Evolutionary conservation across 2,329 filamentous ascomycete genomes (phyloP).

Genomic region (Trichophyton equinum): DNA sequence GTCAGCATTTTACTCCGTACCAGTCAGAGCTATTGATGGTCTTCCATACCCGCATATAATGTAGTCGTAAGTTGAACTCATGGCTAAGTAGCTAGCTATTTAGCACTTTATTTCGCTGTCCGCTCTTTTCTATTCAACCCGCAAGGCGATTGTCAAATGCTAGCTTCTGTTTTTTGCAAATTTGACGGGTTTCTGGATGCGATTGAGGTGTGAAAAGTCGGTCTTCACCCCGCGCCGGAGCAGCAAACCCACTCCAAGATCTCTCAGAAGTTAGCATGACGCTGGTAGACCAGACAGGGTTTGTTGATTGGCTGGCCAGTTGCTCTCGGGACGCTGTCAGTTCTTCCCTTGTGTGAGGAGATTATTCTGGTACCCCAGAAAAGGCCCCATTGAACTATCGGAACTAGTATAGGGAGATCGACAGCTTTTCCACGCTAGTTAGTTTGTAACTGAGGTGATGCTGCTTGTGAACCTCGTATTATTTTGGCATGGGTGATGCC

Average conservation of each 20-base stretch:
- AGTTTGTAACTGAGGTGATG: not conserved
- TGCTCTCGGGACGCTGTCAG: not conserved
- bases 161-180: not conserved
- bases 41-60: constrained; percentile 17
- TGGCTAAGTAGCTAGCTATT: not conserved
- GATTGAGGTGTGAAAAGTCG: not conserved
- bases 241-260: not conserved
- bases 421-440: not conserved
- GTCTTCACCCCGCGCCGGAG: not conserved
- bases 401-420: not conserved
- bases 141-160: not conserved
- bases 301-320: not conserved
- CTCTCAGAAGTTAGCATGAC: not conserved
- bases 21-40: not conserved
- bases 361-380: not conserved
- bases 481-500: not conserved
- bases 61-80: constrained; percentile 14
- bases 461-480: not conserved
- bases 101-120: not conserved
- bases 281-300: not conserved
- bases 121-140: too few species aligned
- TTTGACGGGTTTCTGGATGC: not conserved
- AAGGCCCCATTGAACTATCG: not conserved
- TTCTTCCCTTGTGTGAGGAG: not conserved
- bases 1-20: not conserved